Percentiles rank a stretch among this genome's conserved stretches.
These are phyloP conservation scores for Angomonas ambiguus DNA, from an alignment of 208 protist genomes.

Conservation along the genomic window DNA sequence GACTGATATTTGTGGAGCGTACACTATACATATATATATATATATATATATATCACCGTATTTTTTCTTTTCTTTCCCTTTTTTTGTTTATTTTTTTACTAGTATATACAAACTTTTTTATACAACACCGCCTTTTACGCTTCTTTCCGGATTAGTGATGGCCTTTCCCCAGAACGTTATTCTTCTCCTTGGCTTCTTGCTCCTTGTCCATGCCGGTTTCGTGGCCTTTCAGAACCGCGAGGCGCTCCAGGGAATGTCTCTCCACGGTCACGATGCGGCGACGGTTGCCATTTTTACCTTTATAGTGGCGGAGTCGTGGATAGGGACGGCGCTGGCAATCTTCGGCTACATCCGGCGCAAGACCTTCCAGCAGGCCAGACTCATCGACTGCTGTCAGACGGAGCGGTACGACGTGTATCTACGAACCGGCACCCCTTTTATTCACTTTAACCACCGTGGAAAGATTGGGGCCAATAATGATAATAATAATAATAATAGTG, in stretches of 20 bases:
- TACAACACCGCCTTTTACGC: conserved; percentile 8
- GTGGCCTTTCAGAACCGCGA: conserved; percentile 57
- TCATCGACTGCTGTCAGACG: conserved; percentile 49
- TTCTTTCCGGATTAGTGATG: background rate
- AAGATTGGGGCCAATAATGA: conserved; percentile 15
- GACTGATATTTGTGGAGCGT: background rate
- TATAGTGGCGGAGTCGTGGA: conserved; percentile 7
- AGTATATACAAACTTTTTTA: conserved; percentile 13
- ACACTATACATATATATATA: no score
- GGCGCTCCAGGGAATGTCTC: conserved; percentile 46
- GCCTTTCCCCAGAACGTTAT: conserved; percentile 6
- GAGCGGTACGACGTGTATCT: conserved; percentile 61
- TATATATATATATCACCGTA: background rate
- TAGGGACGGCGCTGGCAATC: conserved; percentile 36
- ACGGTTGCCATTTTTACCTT: background rate
- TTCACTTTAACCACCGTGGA: conserved; percentile 88
- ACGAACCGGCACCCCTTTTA: conserved; percentile 67
- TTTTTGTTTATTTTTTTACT: conserved; percentile 8
- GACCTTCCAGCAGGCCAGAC: conserved; percentile 45
- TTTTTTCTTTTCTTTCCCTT: conserved; percentile 11
- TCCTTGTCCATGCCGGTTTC: conserved; percentile 65
- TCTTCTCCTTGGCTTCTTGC: conserved; percentile 52
- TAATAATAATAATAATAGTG: conserved; percentile 14
- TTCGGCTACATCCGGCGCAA: conserved; percentile 44
- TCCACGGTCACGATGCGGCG: conserved; percentile 23